These are phyloP conservation scores for Chrysosporium keratinophilum DNA, from an alignment of 2,329 filamentous ascomycete species.

Conservation along the genomic window DNA sequence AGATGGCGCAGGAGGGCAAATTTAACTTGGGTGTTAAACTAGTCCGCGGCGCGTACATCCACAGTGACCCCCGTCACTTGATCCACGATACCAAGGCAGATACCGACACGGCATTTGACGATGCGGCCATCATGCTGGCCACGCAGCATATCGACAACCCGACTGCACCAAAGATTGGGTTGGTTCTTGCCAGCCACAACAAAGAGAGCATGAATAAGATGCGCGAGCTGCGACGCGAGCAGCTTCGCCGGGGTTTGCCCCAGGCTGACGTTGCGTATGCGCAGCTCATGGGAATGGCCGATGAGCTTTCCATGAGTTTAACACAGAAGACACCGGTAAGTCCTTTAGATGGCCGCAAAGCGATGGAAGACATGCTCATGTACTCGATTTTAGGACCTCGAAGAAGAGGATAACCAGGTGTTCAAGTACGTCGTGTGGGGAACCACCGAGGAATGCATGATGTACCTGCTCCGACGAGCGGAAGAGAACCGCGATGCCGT, in stretches of 20 bases:
- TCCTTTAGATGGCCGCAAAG: background rate
- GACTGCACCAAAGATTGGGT: constrained; percentile 36
- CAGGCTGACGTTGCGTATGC: constrained; percentile 51
- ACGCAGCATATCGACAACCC: constrained; percentile 37
- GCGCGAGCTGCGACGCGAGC: constrained; percentile 35
- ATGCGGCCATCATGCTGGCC: constrained; percentile 45
- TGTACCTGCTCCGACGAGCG: constrained; percentile 53
- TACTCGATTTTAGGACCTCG: constrained; percentile 24
- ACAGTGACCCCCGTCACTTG: constrained; percentile 37
- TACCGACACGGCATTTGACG: constrained; percentile 46
- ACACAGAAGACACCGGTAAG: constrained; percentile 30
- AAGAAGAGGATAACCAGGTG: constrained; percentile 37
- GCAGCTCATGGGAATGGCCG: constrained; percentile 91
- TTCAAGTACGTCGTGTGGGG: constrained; percentile 54
- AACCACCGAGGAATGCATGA: constrained; percentile 49
- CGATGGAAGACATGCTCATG: constrained; percentile 16
- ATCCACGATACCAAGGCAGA: constrained; percentile 41
- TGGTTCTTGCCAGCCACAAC: constrained; percentile 53
- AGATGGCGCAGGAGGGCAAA: constrained; percentile 37
- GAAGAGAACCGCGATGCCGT: constrained; percentile 63
- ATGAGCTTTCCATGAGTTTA: constrained; percentile 64
- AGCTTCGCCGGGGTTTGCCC: constrained; percentile 39
- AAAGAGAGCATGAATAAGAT: constrained; percentile 44
- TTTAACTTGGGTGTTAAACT: constrained; percentile 45
- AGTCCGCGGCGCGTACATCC: constrained; percentile 45